These are phyloP conservation scores for Globisporangium echinulatum DNA, from an alignment of 352 stramenopile species.

Conservation along the genomic window DNA sequence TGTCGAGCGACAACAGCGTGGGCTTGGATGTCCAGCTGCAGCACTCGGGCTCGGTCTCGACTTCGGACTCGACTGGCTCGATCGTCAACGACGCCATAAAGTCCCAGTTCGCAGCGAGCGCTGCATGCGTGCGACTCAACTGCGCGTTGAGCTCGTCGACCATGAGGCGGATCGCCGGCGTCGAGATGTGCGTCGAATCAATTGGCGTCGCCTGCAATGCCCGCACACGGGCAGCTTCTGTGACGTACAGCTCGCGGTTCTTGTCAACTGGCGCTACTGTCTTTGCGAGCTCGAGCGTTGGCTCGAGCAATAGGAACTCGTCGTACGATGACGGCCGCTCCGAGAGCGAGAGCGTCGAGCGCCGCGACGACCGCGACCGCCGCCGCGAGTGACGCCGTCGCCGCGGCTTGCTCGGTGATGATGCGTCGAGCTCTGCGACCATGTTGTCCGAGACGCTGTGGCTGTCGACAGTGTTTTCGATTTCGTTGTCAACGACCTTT, in stretches of 20 bases:
- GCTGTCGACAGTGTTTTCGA: neutral
- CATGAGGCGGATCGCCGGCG: slow-evolving; percentile 13
- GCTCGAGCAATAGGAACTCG: slow-evolving; percentile 10
- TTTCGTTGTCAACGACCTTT: neutral
- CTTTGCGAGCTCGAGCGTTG: slow-evolving; percentile 1
- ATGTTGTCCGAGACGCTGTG: neutral
- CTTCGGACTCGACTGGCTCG: neutral
- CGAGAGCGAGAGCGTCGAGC: slow-evolving; percentile 8
- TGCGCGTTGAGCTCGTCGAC: slow-evolving; percentile 15
- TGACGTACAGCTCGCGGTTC: slow-evolving; percentile 4
- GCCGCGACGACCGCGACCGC: slow-evolving; percentile 1
- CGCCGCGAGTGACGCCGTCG: slow-evolving; percentile 7
- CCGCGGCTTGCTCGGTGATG: neutral
- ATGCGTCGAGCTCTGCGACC: no score
- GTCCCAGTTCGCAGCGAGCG: slow-evolving; percentile 12
- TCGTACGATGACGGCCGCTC: slow-evolving; percentile 10
- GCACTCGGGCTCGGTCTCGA: neutral
- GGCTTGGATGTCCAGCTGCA: neutral
- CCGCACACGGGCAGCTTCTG: slow-evolving; percentile 6
- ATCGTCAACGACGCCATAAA: slow-evolving; percentile 10
- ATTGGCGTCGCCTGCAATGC: slow-evolving; percentile 5
- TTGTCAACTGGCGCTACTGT: slow-evolving; percentile 1
- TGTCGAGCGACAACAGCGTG: slow-evolving; percentile 1
- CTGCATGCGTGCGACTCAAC: slow-evolving; percentile 6
- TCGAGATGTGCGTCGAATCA: slow-evolving; percentile 7